Percentiles rank a stretch among this genome's conserved stretches.
These are phyloP conservation scores for Aspergillus neoniger DNA, from an alignment of 2,329 filamentous ascomycete genomes.

Conservation along the genomic window DNA sequence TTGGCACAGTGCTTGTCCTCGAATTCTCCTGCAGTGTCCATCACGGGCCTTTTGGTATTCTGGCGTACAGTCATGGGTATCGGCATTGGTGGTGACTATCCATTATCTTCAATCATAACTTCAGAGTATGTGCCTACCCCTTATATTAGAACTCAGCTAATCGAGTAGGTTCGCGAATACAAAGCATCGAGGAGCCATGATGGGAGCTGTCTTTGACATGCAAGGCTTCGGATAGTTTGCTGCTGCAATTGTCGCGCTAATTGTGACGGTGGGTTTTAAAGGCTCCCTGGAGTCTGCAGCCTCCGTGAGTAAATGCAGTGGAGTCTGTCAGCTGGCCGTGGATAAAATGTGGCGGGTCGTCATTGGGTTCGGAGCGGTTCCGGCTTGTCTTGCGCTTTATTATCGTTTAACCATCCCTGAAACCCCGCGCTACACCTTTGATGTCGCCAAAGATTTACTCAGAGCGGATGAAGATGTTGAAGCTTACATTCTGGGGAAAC, in stretches of 20 bases:
- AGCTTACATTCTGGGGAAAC: conserved; percentile 70
- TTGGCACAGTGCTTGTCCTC: conserved; percentile 70
- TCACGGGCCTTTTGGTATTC: conserved; percentile 65
- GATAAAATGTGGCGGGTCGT: conserved; percentile 87
- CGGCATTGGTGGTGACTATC: conserved; percentile 81
- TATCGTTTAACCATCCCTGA: conserved; percentile 86
- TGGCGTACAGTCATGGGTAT: conserved; percentile 80
- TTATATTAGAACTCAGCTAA: neutral
- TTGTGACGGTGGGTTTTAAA: conserved; percentile 72
- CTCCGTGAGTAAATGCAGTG: conserved; percentile 59
- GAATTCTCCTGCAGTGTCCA: conserved; percentile 62
- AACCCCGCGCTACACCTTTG: conserved; percentile 85
- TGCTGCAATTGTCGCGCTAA: conserved; percentile 74
- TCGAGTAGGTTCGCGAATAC: conserved; percentile 70
- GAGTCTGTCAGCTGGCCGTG: conserved; percentile 67
- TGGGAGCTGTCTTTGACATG: conserved; percentile 84
- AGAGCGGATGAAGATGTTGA: conserved; percentile 72
- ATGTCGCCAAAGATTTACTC: conserved; percentile 72
- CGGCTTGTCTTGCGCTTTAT: conserved; percentile 79
- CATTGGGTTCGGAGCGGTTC: conserved; percentile 78
- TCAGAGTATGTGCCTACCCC: conserved; percentile 60
- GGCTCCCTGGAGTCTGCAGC: conserved; percentile 58
- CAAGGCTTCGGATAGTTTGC: conserved; percentile 79
- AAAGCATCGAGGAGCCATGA: conserved; percentile 84
- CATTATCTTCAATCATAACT: conserved; percentile 79